These are phyloP conservation scores for Xanthoconium purpureum DNA, from an alignment of 768 basidiomycete species.

Conservation along the genomic window DNA sequence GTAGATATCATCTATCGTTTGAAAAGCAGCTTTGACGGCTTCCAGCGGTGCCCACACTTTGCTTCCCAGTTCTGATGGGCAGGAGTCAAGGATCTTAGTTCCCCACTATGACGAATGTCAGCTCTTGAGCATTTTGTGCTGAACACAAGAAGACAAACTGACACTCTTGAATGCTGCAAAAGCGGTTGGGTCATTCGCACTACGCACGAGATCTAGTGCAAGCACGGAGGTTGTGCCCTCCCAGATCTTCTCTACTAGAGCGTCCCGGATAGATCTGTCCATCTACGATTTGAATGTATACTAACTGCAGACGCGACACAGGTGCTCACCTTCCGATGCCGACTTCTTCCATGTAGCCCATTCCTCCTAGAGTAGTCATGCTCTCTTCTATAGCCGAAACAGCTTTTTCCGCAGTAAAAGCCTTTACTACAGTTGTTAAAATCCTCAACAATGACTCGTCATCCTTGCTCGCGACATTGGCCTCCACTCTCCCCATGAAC, in stretches of 20 bases:
- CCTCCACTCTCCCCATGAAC: slow-evolving; percentile 63
- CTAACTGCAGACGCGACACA: neutral
- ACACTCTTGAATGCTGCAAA: slow-evolving; percentile 52
- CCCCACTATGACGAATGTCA: slow-evolving; percentile 47
- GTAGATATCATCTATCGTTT: slow-evolving; percentile 41
- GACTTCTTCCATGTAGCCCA: slow-evolving; percentile 84
- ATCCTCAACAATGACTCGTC: slow-evolving; percentile 57
- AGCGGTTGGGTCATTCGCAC: slow-evolving; percentile 42
- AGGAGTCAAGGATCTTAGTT: slow-evolving; percentile 39
- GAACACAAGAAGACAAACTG: slow-evolving; percentile 18
- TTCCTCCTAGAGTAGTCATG: slow-evolving; percentile 71
- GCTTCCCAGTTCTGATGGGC: slow-evolving; percentile 34
- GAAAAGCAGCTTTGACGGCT: slow-evolving; percentile 39
- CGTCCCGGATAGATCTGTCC: slow-evolving; percentile 57
- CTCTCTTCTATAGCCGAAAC: slow-evolving; percentile 66
- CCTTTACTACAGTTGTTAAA: slow-evolving; percentile 68
- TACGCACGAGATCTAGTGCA: slow-evolving; percentile 62
- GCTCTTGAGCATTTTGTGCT: neutral
- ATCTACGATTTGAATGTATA: neutral
- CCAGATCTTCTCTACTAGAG: slow-evolving; percentile 79
- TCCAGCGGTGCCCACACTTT: slow-evolving; percentile 30
- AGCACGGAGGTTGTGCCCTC: slow-evolving; percentile 73
- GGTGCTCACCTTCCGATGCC: slow-evolving; percentile 52
- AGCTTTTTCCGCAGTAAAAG: slow-evolving; percentile 65
- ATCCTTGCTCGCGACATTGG: slow-evolving; percentile 43